Percentiles rank a stretch among this genome's conserved stretches.
These are phyloP conservation scores for Kwoniella dejecticola DNA, from an alignment of 768 basidiomycete genomes.

Conservation along the genomic window DNA sequence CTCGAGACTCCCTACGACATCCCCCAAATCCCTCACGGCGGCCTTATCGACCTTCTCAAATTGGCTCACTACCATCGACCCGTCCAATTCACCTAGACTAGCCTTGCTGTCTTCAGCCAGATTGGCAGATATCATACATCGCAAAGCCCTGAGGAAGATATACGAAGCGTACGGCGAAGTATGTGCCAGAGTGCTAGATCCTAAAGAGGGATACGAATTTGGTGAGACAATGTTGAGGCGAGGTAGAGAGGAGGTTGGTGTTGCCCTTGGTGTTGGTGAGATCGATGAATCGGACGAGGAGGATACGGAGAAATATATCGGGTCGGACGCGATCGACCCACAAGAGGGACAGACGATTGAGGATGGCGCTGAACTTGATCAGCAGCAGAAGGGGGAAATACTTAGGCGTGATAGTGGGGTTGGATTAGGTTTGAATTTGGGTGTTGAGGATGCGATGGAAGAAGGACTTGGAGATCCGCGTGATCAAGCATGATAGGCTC, in stretches of 20 bases:
- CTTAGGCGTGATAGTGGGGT: slow-evolving; percentile 6
- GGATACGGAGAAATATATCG: not conserved
- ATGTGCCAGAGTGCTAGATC: slow-evolving; percentile 73
- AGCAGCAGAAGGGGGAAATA: not conserved
- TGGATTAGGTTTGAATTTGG: slow-evolving; percentile 10
- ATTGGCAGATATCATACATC: slow-evolving; percentile 72
- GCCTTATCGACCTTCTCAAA: slow-evolving; percentile 69
- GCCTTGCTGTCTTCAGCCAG: slow-evolving; percentile 69
- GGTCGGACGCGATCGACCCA: not conserved
- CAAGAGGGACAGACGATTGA: not conserved
- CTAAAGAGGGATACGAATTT: slow-evolving; percentile 86
- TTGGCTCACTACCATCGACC: slow-evolving; percentile 81
- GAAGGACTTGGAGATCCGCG: not conserved
- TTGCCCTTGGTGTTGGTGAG: slow-evolving; percentile 42
- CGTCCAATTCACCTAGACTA: slow-evolving; percentile 74
- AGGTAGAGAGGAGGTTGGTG: slow-evolving; percentile 49
- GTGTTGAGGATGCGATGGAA: not conserved
- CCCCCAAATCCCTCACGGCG: slow-evolving; percentile 65
- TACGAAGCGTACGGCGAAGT: slow-evolving; percentile 70
- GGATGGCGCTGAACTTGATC: not conserved
- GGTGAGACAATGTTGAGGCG: slow-evolving; percentile 78
- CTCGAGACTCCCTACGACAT: slow-evolving; percentile 70
- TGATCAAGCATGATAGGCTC: no score
- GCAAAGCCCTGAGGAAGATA: slow-evolving; percentile 69
- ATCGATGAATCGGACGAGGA: slow-evolving; percentile 8